Percentiles rank a stretch among this genome's conserved stretches.
Evolutionary conservation across 1,284 basidiomycete species (phyloP).

Genomic region (Phenoliferia sp.): DNA sequence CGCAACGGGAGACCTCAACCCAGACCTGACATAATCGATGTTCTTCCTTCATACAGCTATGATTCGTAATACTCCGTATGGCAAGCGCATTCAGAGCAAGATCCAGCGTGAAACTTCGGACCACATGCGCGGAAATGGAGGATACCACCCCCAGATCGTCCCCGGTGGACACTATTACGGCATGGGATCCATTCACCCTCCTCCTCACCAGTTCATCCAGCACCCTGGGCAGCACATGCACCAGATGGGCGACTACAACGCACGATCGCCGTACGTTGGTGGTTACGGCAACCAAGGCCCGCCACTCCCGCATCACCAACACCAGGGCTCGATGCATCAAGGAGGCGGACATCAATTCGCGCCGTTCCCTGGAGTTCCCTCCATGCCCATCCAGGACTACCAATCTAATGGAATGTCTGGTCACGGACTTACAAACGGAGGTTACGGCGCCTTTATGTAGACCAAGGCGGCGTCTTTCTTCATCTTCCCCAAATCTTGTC

Average conservation of each 20-base stretch:
- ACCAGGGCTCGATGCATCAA: conserved; percentile 4
- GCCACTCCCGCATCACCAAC: conserved; percentile 7
- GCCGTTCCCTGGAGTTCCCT: conserved; percentile 12
- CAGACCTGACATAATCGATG: not conserved
- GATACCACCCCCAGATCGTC: conserved; percentile 14
- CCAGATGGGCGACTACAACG: conserved; percentile 11
- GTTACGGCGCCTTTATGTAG: not conserved
- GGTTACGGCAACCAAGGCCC: conserved; percentile 11
- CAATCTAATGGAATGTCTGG: not conserved
- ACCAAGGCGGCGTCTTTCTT: not conserved
- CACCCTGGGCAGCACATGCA: conserved; percentile 16
- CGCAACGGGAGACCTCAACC: not conserved
- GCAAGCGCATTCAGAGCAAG: conserved; percentile 96
- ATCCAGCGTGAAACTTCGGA: conserved; percentile 53
- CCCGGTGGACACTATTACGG: conserved; percentile 24
- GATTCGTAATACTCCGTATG: conserved; percentile 94
- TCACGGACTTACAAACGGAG: not conserved
- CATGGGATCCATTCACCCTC: conserved; percentile 13
- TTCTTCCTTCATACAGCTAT: conserved; percentile 43
- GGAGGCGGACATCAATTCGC: conserved; percentile 11
- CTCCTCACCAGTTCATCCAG: conserved; percentile 8
- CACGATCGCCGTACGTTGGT: conserved; percentile 13
- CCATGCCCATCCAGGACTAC: not conserved
- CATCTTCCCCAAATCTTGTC: not conserved
- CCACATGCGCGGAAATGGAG: conserved; percentile 14